Percentiles rank a stretch among this genome's conserved stretches.
Evolutionary conservation across 805 yeast species (phyloP).

Genomic region (Candida glaebosa): DNA sequence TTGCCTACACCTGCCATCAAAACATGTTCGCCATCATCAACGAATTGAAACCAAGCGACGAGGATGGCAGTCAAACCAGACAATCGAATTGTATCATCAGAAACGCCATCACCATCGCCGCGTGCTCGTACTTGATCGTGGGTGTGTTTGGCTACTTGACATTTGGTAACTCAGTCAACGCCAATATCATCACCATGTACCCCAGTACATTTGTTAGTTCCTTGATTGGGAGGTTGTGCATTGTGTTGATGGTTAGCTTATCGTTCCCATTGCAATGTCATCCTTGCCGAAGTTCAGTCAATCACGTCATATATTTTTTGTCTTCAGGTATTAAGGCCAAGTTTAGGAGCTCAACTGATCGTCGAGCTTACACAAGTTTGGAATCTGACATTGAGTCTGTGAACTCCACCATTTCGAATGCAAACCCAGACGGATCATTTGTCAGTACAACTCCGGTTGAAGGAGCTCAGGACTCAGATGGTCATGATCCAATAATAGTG

Average conservation of each 20-base stretch:
- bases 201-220: slow-evolving; percentile 48
- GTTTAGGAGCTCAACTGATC: slow-evolving; percentile 14
- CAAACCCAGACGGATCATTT: slow-evolving; percentile 33
- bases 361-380: slow-evolving; percentile 26
- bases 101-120: slow-evolving; percentile 55
- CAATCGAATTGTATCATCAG: slow-evolving; percentile 48
- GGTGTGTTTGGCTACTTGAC: slow-evolving; percentile 71
- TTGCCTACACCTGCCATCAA: slow-evolving; percentile 82
- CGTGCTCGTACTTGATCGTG: slow-evolving; percentile 55
- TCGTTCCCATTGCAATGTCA: slow-evolving; percentile 79
- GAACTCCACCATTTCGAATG: slow-evolving; percentile 13
- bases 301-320: slow-evolving; percentile 58
- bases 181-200: slow-evolving; percentile 70
- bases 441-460: slow-evolving; percentile 44
- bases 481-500: slow-evolving; percentile 45
- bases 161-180: slow-evolving; percentile 62
- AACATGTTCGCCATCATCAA: slow-evolving; percentile 74
- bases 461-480: slow-evolving; percentile 45
- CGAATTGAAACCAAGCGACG: slow-evolving; percentile 48
- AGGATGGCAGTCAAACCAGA: slow-evolving; percentile 37
- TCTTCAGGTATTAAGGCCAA: slow-evolving; percentile 28
- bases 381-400: slow-evolving; percentile 24
- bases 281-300: slow-evolving; percentile 72
- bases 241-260: slow-evolving; percentile 70
- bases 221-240: slow-evolving; percentile 53